phyloP scores from a whole-genome alignment of 2,329 filamentous ascomycete species.

The Aspergillus sp. region DNA sequence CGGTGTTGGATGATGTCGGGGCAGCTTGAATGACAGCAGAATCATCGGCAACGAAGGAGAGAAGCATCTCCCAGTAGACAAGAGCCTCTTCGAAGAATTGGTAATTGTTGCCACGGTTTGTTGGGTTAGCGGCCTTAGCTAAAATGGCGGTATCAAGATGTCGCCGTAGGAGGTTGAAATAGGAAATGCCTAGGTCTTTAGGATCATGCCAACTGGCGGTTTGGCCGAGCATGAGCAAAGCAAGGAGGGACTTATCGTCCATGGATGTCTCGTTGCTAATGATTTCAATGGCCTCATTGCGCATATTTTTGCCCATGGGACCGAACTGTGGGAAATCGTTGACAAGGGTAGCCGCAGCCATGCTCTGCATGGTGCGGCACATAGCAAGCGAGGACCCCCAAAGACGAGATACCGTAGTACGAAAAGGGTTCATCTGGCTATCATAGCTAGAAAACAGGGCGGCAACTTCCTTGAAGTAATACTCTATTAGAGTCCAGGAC shows the following conservation, averaged over 20 bases:
- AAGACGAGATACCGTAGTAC: slow-evolving; percentile 57
- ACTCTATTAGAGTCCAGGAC: slow-evolving; percentile 59
- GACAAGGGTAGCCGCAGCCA: slow-evolving; percentile 62
- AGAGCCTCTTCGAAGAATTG: slow-evolving; percentile 58
- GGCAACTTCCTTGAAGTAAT: slow-evolving; percentile 65
- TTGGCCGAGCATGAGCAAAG: slow-evolving; percentile 59
- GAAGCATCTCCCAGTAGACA: slow-evolving; percentile 61
- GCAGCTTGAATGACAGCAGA: slow-evolving; percentile 27
- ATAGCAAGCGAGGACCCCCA: slow-evolving; percentile 61
- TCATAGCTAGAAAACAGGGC: slow-evolving; percentile 65
- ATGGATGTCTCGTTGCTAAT: slow-evolving; percentile 49
- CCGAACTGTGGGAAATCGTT: slow-evolving; percentile 58
- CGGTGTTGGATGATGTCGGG: slow-evolving; percentile 16
- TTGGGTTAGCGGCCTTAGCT: slow-evolving; percentile 12
- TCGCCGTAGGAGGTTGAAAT: slow-evolving; percentile 45
- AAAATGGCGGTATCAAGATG: slow-evolving; percentile 45
- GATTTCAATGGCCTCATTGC: slow-evolving; percentile 53
- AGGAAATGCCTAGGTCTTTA: slow-evolving; percentile 54
- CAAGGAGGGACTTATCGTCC: slow-evolving; percentile 57
- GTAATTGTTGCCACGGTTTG: slow-evolving; percentile 42
- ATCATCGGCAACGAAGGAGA: slow-evolving; percentile 53
- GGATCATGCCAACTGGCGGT: slow-evolving; percentile 62
- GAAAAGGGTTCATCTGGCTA: slow-evolving; percentile 61
- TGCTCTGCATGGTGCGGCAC: slow-evolving; percentile 63
- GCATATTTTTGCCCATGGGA: slow-evolving; percentile 51